Conservation (phyloP, 2,329 filamentous ascomycete genomes). For the Trichophyton verrucosum region DNA sequence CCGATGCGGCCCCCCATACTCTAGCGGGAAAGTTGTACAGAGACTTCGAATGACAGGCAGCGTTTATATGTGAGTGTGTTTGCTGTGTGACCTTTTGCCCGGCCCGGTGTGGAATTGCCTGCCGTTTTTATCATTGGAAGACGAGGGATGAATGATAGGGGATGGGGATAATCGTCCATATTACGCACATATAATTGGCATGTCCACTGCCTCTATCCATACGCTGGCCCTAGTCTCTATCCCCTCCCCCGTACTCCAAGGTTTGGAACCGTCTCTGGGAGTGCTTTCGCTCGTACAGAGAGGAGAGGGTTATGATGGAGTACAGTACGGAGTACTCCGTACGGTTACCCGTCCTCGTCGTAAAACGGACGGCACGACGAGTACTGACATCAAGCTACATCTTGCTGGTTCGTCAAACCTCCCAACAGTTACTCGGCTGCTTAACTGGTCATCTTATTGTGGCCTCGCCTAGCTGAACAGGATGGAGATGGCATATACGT, state of each 20-base stretch:
- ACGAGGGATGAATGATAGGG: not conserved
- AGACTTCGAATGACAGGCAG: conserved; percentile 1
- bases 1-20: not conserved
- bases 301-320: no score
- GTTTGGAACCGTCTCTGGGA: not conserved
- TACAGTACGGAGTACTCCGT: not conserved
- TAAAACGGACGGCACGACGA: not conserved
- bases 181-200: not conserved
- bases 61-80: conserved; percentile 3
- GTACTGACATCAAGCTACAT: not conserved
- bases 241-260: not conserved
- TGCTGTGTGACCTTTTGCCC: not conserved
- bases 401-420: not conserved
- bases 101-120: not conserved
- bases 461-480: not conserved
- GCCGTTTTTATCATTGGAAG: no score
- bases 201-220: not conserved
- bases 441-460: not conserved
- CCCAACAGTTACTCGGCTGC: not conserved
- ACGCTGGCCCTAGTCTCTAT: not conserved
- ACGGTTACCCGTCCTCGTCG: not conserved
- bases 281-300: no score
- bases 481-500: not conserved
- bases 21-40: not conserved
- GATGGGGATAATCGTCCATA: not conserved